A percentile compares a stretch with the other conserved stretches of the same genome.
Conservation (phyloP, 2,329 filamentous ascomycete genomes). For the Colletotrichum tropicale region DNA sequence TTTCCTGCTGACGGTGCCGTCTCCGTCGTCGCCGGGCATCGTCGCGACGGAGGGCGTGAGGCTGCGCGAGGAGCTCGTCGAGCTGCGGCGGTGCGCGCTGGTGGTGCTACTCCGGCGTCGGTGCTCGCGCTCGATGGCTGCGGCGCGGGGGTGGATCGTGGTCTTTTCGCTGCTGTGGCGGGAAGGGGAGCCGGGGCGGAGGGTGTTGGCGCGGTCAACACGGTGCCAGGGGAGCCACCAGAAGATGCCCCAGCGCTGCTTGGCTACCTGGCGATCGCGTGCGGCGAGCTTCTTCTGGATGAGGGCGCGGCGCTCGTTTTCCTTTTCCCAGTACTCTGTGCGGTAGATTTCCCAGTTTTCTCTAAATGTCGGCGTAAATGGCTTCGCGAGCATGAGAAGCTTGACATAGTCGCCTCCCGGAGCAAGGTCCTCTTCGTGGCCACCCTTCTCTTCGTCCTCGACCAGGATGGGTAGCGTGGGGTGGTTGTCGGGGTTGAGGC, state of each 20-base stretch:
- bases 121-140: conserved; percentile 49
- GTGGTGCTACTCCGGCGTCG: conserved; percentile 46
- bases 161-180: conserved; percentile 42
- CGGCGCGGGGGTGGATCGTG: conserved; percentile 41
- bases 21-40: conserved; percentile 30
- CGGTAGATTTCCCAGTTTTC: conserved; percentile 98
- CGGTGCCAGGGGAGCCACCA: conserved; percentile 83
- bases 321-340: conserved; percentile 94
- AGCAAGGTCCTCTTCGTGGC: conserved; percentile 88
- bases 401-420: conserved; percentile 92
- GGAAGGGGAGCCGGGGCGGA: conserved; percentile 23
- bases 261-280: conserved; percentile 70
- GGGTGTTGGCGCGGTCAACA: conserved; percentile 32
- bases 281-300: conserved; percentile 73
- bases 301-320: conserved; percentile 85
- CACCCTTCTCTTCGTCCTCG: conserved; percentile 66
- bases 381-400: conserved; percentile 87
- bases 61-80: conserved; percentile 55
- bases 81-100: conserved; percentile 56
- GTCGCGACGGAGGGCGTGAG: conserved; percentile 51
- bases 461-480: conserved; percentile 46
- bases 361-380: conserved; percentile 91
- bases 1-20: conserved; percentile 43
- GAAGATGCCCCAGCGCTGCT: conserved; percentile 73
- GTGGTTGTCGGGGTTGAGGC: conserved; percentile 46